Conservation (phyloP, 495 filamentous ascomycete species). For the Aspergillus cavernicola region DNA sequence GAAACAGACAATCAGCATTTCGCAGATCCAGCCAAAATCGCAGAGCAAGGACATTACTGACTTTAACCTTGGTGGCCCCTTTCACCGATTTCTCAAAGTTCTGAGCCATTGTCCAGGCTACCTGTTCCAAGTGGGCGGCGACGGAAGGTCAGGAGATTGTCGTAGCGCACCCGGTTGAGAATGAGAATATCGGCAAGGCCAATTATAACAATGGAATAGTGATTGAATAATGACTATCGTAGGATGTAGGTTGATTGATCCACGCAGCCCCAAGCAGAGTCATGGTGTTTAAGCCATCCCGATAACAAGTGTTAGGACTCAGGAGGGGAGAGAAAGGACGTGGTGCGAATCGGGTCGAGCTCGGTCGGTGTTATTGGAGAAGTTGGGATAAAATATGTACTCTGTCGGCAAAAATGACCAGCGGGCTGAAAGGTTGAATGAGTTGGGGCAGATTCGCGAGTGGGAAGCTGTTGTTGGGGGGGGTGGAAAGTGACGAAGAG, state of each 20-base stretch:
- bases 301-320: conserved; percentile 15
- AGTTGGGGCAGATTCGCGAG: background rate
- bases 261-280: conserved; percentile 25
- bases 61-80: conserved; percentile 93
- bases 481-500: conserved; percentile 5
- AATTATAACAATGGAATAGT: background rate
- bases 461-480: background rate
- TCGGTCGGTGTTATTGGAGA: background rate
- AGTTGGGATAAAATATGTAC: background rate
- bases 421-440: background rate
- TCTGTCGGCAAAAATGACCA: background rate
- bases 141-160: conserved; percentile 9
- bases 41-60: conserved; percentile 29
- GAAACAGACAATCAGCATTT: conserved; percentile 12
- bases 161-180: background rate
- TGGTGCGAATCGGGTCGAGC: background rate
- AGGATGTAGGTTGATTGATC: conserved; percentile 19
- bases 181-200: background rate
- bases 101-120: conserved; percentile 56
- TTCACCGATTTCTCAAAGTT: conserved; percentile 92
- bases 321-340: conserved; percentile 6
- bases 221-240: conserved; percentile 18
- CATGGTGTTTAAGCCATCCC: conserved; percentile 38
- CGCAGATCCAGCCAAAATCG: background rate
- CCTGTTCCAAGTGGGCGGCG: conserved; percentile 6